Conservation (phyloP, 805 yeast genomes). For the Barnettozyma sucrosica region DNA sequence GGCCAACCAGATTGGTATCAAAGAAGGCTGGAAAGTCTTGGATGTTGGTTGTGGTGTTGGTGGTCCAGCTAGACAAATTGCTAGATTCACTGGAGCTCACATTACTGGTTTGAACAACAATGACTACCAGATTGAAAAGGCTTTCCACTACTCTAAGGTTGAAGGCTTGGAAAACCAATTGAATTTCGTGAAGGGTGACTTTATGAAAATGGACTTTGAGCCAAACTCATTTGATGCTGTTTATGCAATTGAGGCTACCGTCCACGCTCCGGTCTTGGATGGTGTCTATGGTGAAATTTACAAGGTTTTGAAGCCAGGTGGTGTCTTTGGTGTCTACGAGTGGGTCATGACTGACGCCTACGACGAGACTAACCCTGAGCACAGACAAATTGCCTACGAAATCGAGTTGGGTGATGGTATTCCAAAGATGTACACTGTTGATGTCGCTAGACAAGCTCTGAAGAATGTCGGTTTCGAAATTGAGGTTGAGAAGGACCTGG, state of each 20-base stretch:
- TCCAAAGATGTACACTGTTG: slow-evolving; percentile 87
- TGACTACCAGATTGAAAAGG: slow-evolving; percentile 94
- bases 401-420: slow-evolving; percentile 98
- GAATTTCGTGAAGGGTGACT: slow-evolving; percentile 91
- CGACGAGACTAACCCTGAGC: slow-evolving; percentile 82
- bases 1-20: slow-evolving; percentile 79
- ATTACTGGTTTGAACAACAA: slow-evolving; percentile 93
- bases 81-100: slow-evolving; percentile 81
- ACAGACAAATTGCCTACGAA: slow-evolving; percentile 92
- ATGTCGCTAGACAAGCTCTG: slow-evolving; percentile 85
- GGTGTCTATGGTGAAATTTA: slow-evolving; percentile 94
- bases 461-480: slow-evolving; percentile 83
- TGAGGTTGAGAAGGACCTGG: slow-evolving; percentile 71
- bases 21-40: slow-evolving; percentile 76
- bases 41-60: slow-evolving; percentile 99
- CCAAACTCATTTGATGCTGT: slow-evolving; percentile 90
- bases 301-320: slow-evolving; percentile 96
- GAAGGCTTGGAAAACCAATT: slow-evolving; percentile 66
- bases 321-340: slow-evolving; percentile 95
- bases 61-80: slow-evolving; percentile 97
- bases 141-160: slow-evolving; percentile 68
- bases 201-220: slow-evolving; percentile 98
- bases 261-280: slow-evolving; percentile 93
- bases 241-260: slow-evolving; percentile 97
- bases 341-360: slow-evolving; percentile 98